phyloP scores from a whole-genome alignment of 2,329 filamentous ascomycete genomes.

The Stachybotrys echinatus region DNA sequence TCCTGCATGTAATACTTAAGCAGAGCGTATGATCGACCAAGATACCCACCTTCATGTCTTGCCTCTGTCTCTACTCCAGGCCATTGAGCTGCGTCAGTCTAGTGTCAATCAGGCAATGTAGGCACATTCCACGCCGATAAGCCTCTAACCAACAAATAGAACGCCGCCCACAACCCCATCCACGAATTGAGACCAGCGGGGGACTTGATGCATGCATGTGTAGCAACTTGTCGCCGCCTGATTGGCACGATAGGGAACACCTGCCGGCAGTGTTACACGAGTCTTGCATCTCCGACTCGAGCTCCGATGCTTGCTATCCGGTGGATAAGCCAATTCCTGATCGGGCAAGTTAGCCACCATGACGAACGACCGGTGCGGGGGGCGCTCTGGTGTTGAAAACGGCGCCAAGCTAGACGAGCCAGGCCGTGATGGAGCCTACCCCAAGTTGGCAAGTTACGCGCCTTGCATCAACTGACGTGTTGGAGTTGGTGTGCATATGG shows the following conservation, averaged over 20 bases:
- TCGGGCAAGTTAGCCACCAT: constrained; percentile 19
- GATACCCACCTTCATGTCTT: too few relatives aligned
- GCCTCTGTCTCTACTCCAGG: too few relatives aligned
- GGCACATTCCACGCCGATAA: background rate
- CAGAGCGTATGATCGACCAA: too few relatives aligned
- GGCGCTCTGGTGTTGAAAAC: background rate
- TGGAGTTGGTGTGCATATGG: too few relatives aligned
- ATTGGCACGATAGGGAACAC: background rate
- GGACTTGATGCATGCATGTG: background rate
- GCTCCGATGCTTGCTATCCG: too few relatives aligned
- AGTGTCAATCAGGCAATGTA: background rate
- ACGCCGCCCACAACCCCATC: background rate
- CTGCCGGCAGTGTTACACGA: background rate
- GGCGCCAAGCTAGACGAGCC: too few relatives aligned
- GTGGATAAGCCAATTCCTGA: background rate
- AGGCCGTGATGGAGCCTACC: too few relatives aligned
- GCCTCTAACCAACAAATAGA: background rate
- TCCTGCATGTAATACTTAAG: too few relatives aligned
- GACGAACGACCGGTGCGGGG: constrained; percentile 1
- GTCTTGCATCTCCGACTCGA: background rate
- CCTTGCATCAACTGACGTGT: background rate
- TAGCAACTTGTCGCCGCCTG: background rate
- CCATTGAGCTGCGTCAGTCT: too few relatives aligned
- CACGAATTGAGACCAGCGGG: too few relatives aligned
- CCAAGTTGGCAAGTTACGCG: background rate